A percentile compares a stretch with the other conserved stretches of the same genome.
Evolutionary conservation across 257 asterid species (phyloP).

Genomic region (Asclepias syriaca): DNA sequence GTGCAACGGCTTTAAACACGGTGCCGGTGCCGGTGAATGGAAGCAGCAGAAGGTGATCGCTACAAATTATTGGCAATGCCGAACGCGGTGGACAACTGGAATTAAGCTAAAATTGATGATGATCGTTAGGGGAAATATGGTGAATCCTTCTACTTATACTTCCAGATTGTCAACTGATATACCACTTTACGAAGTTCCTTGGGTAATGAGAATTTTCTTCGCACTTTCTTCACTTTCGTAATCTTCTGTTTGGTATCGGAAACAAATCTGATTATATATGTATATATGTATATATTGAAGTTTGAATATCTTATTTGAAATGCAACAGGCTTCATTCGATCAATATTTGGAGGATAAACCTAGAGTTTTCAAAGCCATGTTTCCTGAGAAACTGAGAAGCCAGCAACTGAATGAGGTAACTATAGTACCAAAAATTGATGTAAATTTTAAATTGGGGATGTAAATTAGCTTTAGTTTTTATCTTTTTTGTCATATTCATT

Average conservation of each 20-base stretch:
- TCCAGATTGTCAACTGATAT: constrained; percentile 73
- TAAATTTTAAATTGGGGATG: not conserved
- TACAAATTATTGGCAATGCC: constrained; percentile 18
- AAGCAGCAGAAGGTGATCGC: constrained; percentile 11
- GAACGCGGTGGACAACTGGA: constrained; percentile 8
- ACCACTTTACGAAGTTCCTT: constrained; percentile 68
- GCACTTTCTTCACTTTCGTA: not conserved
- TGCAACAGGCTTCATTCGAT: constrained; percentile 74
- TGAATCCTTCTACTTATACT: constrained; percentile 58
- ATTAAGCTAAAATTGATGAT: constrained; percentile 8
- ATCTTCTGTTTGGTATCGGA: not conserved
- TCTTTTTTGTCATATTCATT: not conserved
- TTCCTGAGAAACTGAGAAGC: constrained; percentile 86
- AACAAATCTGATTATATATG: not conserved
- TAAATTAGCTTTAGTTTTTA: not conserved
- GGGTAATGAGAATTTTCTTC: constrained; percentile 34
- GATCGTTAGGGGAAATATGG: constrained; percentile 32
- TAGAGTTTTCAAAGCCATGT: constrained; percentile 83
- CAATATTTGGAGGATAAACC: constrained; percentile 79
- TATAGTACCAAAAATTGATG: not conserved
- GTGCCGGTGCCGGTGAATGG: not conserved
- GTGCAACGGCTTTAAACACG: constrained; percentile 5
- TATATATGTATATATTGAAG: not conserved
- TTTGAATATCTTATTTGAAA: not conserved
- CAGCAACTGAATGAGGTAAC: constrained; percentile 73